Evolutionary conservation across 345 rosid genomes (phyloP).

Genomic region (Moricandia arvensis): DNA sequence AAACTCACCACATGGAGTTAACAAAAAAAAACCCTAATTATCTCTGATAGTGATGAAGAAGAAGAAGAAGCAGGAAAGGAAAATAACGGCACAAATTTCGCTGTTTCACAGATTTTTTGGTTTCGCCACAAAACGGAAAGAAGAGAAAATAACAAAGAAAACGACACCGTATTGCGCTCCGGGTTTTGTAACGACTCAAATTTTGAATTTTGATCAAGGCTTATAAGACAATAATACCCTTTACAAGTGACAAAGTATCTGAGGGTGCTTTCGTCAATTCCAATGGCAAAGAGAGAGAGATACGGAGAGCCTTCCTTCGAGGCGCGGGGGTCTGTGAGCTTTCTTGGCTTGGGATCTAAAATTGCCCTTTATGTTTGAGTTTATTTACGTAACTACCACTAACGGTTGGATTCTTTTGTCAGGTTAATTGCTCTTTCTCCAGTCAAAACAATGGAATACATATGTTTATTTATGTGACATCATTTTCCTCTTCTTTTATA

Average conservation of each 20-base stretch:
- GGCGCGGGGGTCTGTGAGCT: conserved; percentile 45
- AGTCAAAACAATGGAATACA: neutral
- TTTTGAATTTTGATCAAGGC: conserved; percentile 40
- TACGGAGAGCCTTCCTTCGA: conserved; percentile 15
- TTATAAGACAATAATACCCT: conserved; percentile 19
- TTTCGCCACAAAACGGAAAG: conserved; percentile 26
- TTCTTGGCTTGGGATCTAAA: conserved; percentile 20
- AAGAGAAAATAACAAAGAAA: neutral
- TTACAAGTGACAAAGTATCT: neutral
- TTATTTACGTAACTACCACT: conserved; percentile 43
- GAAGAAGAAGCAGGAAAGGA: conserved; percentile 15
- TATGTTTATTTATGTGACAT: neutral
- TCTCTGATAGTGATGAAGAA: conserved; percentile 17
- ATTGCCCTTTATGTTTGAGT: neutral
- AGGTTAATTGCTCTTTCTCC: conserved; percentile 4
- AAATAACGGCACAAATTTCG: conserved; percentile 43
- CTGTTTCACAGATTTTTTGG: conserved; percentile 30
- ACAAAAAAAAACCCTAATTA: conserved; percentile 42
- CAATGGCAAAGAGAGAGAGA: neutral
- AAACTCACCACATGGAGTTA: conserved; percentile 5
- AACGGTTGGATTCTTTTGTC: conserved; percentile 53
- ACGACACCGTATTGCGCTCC: conserved; percentile 39
- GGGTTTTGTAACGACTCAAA: conserved; percentile 54
- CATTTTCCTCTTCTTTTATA: neutral
- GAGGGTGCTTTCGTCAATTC: conserved; percentile 23